phyloP scores from a whole-genome alignment of 1,284 basidiomycete genomes.

The Spongiforma sp. region DNA sequence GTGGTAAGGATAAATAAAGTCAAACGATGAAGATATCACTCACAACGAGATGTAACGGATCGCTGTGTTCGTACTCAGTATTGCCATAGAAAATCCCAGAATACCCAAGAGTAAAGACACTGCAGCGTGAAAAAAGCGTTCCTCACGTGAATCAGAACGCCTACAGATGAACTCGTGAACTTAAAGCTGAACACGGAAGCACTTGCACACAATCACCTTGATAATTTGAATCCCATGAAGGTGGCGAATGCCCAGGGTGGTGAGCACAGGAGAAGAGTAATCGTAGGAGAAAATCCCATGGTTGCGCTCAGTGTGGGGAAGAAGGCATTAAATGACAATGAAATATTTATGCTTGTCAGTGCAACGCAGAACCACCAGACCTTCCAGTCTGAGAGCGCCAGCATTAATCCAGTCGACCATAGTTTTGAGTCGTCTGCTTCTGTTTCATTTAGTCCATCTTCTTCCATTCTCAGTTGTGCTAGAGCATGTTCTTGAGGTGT shows the following conservation, averaged over 20 bases:
- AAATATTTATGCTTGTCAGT: slow-evolving; percentile 52
- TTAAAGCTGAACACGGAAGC: slow-evolving; percentile 17
- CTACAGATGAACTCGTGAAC: slow-evolving; percentile 35
- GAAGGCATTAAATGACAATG: slow-evolving; percentile 64
- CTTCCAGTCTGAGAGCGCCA: slow-evolving; percentile 63
- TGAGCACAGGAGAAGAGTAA: slow-evolving; percentile 63
- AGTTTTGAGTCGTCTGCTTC: slow-evolving; percentile 15
- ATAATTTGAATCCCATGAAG: slow-evolving; percentile 45
- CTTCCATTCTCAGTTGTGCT: slow-evolving; percentile 76
- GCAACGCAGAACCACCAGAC: slow-evolving; percentile 61
- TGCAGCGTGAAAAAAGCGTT: slow-evolving; percentile 70
- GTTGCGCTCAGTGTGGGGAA: slow-evolving; percentile 60
- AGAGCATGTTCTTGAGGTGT: slow-evolving; percentile 66
- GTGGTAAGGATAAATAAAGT: not conserved
- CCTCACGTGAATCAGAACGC: slow-evolving; percentile 72
- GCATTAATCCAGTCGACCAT: slow-evolving; percentile 23
- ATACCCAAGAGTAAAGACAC: slow-evolving; percentile 62
- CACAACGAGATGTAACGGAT: slow-evolving; percentile 77
- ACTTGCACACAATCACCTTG: slow-evolving; percentile 36
- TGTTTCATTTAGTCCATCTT: slow-evolving; percentile 51
- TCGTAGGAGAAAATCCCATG: slow-evolving; percentile 57
- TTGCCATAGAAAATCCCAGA: slow-evolving; percentile 76
- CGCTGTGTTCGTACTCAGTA: slow-evolving; percentile 67
- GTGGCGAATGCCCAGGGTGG: slow-evolving; percentile 68
- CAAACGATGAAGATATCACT: slow-evolving; percentile 19